These are phyloP conservation scores for Tolypocladium ovalisporum DNA, from an alignment of 2,329 filamentous ascomycete species.

Conservation along the genomic window DNA sequence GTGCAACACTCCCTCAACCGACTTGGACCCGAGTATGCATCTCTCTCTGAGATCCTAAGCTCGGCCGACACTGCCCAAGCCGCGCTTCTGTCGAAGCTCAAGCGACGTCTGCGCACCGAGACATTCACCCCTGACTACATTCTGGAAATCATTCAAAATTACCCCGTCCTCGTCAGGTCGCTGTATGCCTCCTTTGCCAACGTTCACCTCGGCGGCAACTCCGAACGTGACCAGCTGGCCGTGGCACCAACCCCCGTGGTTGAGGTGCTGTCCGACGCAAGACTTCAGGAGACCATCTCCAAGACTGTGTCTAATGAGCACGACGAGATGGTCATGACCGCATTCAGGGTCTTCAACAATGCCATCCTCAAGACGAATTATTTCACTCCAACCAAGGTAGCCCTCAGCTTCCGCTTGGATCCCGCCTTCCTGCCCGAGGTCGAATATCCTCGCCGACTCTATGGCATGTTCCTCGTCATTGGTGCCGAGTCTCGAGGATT, in stretches of 20 bases:
- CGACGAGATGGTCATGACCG: constrained; percentile 95
- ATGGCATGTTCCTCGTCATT: constrained; percentile 98
- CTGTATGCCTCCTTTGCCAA: constrained; percentile 88
- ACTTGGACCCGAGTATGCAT: constrained; percentile 82
- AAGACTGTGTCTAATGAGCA: constrained; percentile 84
- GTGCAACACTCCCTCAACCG: constrained; percentile 97
- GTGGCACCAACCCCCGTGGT: constrained; percentile 45
- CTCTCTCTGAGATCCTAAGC: constrained; percentile 72
- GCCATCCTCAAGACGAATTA: constrained; percentile 96
- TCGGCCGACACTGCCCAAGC: constrained; percentile 72
- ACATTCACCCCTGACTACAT: constrained; percentile 99
- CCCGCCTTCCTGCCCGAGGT: constrained; percentile 78
- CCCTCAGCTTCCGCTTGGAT: constrained; percentile 89
- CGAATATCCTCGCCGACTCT: constrained; percentile 88
- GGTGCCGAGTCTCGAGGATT: constrained; percentile 94
- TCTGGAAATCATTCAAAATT: constrained; percentile 86
- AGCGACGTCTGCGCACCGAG: constrained; percentile 88
- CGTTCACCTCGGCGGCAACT: constrained; percentile 56
- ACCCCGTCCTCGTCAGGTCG: constrained; percentile 76
- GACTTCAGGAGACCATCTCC: constrained; percentile 66
- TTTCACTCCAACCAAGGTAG: constrained; percentile 93
- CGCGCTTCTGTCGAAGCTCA: constrained; percentile 83
- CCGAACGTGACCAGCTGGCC: constrained; percentile 37
- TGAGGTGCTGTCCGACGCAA: constrained; percentile 64
- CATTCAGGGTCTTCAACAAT: constrained; percentile 92